These are phyloP conservation scores for Epichloe uncinata DNA, from an alignment of 2,329 filamentous ascomycete species.

Conservation along the genomic window DNA sequence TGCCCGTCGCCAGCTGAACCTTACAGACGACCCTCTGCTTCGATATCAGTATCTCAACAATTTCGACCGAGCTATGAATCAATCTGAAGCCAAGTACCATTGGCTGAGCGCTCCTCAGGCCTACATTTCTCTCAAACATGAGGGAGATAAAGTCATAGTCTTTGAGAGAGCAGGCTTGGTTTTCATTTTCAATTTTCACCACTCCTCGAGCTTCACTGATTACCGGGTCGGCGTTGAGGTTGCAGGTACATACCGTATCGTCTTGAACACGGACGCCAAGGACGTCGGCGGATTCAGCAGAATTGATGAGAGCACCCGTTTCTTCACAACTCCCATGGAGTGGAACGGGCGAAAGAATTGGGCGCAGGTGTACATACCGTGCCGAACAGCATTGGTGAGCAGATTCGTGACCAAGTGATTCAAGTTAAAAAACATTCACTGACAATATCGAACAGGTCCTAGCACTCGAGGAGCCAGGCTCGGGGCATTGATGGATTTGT, in stretches of 20 bases:
- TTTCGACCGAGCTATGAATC: slow-evolving; percentile 88
- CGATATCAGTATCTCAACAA: slow-evolving; percentile 87
- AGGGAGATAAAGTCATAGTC: slow-evolving; percentile 85
- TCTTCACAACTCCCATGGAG: slow-evolving; percentile 79
- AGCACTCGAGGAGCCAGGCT: slow-evolving; percentile 25
- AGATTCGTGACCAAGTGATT: neutral
- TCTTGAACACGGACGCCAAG: slow-evolving; percentile 68
- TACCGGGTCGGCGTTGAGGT: slow-evolving; percentile 83
- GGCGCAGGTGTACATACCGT: slow-evolving; percentile 81
- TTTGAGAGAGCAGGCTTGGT: slow-evolving; percentile 86
- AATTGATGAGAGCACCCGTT: slow-evolving; percentile 66
- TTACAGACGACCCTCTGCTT: slow-evolving; percentile 72
- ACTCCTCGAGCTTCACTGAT: slow-evolving; percentile 71
- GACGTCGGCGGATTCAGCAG: slow-evolving; percentile 69
- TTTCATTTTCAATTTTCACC: slow-evolving; percentile 95
- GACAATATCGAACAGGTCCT: slow-evolving; percentile 28
- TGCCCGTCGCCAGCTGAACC: slow-evolving; percentile 82
- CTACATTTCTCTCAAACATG: slow-evolving; percentile 88
- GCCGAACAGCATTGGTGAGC: slow-evolving; percentile 68
- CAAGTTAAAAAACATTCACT: slow-evolving; percentile 14
- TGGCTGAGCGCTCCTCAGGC: slow-evolving; percentile 82
- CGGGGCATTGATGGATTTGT: slow-evolving; percentile 4
- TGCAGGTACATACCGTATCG: slow-evolving; percentile 72
- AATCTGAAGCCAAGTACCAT: slow-evolving; percentile 73
- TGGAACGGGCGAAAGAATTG: slow-evolving; percentile 91